Evolutionary conservation across 192 early-diverging fungal genomes (phyloP).

Genomic region (Mycoemilia scoparia): DNA sequence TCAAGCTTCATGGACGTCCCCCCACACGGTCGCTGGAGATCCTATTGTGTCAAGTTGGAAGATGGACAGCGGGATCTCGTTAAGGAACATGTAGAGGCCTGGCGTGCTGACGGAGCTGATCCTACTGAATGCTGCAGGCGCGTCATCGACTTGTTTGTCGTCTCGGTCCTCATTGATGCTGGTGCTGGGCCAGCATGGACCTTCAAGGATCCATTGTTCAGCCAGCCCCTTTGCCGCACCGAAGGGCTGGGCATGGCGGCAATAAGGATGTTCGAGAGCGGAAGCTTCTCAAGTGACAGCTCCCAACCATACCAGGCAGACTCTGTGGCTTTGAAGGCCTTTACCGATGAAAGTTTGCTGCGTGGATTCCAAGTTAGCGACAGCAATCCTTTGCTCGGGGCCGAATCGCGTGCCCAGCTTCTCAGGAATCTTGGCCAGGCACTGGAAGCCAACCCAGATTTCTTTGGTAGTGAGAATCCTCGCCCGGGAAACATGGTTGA

Average conservation of each 20-base stretch:
- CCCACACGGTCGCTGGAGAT: slow-evolving; percentile 74
- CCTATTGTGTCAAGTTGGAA: slow-evolving; percentile 44
- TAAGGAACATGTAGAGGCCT: slow-evolving; percentile 10
- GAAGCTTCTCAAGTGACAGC: slow-evolving; percentile 49
- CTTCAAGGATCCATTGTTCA: slow-evolving; percentile 35
- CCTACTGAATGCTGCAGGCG: slow-evolving; percentile 40
- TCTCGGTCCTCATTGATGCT: slow-evolving; percentile 82
- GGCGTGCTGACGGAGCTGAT: slow-evolving; percentile 9
- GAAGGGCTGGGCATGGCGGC: slow-evolving; percentile 80
- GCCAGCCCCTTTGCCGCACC: slow-evolving; percentile 37
- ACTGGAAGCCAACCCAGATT: slow-evolving; percentile 28
- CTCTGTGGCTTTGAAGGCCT: slow-evolving; percentile 14
- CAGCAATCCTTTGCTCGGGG: slow-evolving; percentile 62
- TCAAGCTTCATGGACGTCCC: slow-evolving; percentile 44
- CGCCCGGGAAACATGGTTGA: slow-evolving; percentile 76
- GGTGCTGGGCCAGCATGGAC: slow-evolving; percentile 74
- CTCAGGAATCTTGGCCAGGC: slow-evolving; percentile 44
- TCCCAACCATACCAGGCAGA: slow-evolving; percentile 47
- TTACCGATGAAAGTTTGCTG: slow-evolving; percentile 9
- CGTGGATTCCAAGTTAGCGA: slow-evolving; percentile 62
- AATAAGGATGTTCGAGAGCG: slow-evolving; percentile 63
- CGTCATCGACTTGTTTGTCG: slow-evolving; percentile 67
- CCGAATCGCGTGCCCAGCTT: slow-evolving; percentile 53
- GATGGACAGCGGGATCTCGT: slow-evolving; percentile 32
- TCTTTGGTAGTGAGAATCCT: slow-evolving; percentile 32